Base-by-base conservation (phyloP, 176 grass and related monocot species). In the Carex scoparia region DNA sequence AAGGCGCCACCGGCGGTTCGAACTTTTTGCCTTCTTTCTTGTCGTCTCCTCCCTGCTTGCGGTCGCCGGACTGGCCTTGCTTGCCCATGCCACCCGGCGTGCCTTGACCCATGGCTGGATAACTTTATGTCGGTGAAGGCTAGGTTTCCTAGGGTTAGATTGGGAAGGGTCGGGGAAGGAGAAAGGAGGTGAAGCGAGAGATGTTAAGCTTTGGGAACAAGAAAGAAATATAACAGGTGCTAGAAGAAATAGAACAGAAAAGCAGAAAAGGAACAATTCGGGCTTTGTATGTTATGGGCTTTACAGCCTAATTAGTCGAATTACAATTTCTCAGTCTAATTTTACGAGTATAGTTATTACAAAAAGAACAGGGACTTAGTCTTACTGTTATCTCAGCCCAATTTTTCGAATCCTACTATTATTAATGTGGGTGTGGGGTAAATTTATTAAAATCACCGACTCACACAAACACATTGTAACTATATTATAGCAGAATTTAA, bases 11-110 rank as follows among this genome's bases (percentile, higher is more conserved):
- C 10, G 93, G 90, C 4, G 91, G 94, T 61, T 95, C 94, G 89
- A 93, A 95, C 85, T 91, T 91, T 32, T 79, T 75, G 65, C 88
- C 93, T 84, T 95, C 92, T 85, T 93, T 95, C 49, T 93, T 91
- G 63, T 81, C 92, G 89, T 77, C 85, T 80, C 84, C 90, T 76
- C 84, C 90, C 2, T 87, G 88, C 63, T 92, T 92, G n/a, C 88
- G 86, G n/a, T 94, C 88, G 0, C 92, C 92, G 7, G 92, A 69
- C 82, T 84, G 79, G 15, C 84, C 84, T 57, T 86, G 85, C 62
- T 86, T 86, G n/a, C 85, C 85, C 85, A 86, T 86, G 7, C 90
- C 88, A 38, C 93, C 89, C 12, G 86, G 94, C 80, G 93, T 95
- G 0, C 93, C 93, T 81, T 95, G 93, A 23, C 93, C 93, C 93